These are phyloP conservation scores for Apiotrichum laibachii DNA, from an alignment of 1,284 basidiomycete species.

Conservation along the genomic window DNA sequence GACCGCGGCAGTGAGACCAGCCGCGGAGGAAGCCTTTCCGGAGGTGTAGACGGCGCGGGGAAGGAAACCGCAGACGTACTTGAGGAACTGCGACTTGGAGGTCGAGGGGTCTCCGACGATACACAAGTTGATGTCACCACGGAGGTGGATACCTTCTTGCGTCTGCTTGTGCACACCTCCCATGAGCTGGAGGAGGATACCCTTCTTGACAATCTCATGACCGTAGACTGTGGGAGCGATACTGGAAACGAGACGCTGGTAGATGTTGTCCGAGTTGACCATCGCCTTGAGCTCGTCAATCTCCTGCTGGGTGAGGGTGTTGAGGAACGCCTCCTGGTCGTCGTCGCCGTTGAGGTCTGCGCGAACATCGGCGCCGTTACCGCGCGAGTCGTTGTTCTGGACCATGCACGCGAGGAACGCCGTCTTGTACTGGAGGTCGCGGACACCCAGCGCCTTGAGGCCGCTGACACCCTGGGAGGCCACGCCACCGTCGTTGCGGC, in stretches of 20 bases:
- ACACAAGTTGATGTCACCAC: slow-evolving; percentile 98
- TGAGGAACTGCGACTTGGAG: slow-evolving; percentile 96
- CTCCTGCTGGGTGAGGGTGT: slow-evolving; percentile 86
- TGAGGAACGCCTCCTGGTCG: slow-evolving; percentile 72
- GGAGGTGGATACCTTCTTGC: slow-evolving; percentile 89
- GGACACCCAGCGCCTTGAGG: slow-evolving; percentile 87
- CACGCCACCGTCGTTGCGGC: slow-evolving; percentile 64
- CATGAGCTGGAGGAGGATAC: slow-evolving; percentile 94
- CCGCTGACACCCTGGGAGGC: slow-evolving; percentile 89
- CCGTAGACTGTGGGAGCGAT: slow-evolving; percentile 99
- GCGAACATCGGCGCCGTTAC: slow-evolving; percentile 73
- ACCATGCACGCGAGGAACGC: slow-evolving; percentile 99
- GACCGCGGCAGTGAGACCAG: slow-evolving; percentile 97
- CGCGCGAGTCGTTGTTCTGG: slow-evolving; percentile 79
- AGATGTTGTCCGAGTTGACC: slow-evolving; percentile 92
- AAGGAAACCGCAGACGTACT: slow-evolving; percentile 98
- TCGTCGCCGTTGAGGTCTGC: slow-evolving; percentile 79
- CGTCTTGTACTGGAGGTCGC: slow-evolving; percentile 96
- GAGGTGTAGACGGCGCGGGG: slow-evolving; percentile 98
- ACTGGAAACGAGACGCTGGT: slow-evolving; percentile 85
- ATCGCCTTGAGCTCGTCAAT: slow-evolving; percentile 91
- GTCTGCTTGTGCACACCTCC: slow-evolving; percentile 99
- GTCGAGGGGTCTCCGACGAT: slow-evolving; percentile 97
- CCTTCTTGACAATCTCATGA: slow-evolving; percentile 98
- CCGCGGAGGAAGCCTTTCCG: slow-evolving; percentile 97